Evolutionary conservation across 2,329 filamentous ascomycete species (phyloP).

Genomic region (Botrytis tulipae): DNA sequence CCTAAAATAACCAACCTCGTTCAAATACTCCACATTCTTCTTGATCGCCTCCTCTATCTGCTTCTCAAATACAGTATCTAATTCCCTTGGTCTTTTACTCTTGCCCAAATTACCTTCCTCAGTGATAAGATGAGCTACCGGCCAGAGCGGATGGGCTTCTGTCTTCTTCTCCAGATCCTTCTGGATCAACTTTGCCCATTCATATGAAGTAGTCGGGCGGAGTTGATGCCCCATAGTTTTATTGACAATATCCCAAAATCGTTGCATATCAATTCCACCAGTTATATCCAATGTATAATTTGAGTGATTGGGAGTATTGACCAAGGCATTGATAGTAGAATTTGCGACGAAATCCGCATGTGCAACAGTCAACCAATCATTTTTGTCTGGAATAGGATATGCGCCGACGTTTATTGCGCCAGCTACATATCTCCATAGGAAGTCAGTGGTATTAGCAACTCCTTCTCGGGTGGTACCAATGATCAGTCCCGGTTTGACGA

Average conservation of each 20-base stretch:
- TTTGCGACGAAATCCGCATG: constrained; percentile 7
- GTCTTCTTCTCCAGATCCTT: constrained; percentile 5
- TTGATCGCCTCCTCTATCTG: constrained; percentile 1
- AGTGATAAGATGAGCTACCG: constrained; percentile 11
- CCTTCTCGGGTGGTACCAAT: constrained; percentile 28
- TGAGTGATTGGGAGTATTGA: background rate
- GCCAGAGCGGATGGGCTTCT: constrained; percentile 7
- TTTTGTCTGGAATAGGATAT: constrained; percentile 10
- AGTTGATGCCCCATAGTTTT: background rate
- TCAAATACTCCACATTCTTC: constrained; percentile 18
- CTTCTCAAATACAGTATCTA: background rate
- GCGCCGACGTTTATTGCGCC: constrained; percentile 21
- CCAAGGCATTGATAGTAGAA: constrained; percentile 1
- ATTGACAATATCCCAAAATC: constrained; percentile 11
- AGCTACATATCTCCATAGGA: constrained; percentile 31
- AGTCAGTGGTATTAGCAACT: constrained; percentile 31
- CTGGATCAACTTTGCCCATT: background rate
- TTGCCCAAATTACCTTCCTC: constrained; percentile 9
- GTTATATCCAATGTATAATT: background rate
- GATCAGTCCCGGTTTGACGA: constrained; percentile 30
- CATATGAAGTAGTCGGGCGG: background rate
- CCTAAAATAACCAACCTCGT: constrained; percentile 5
- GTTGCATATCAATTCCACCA: background rate
- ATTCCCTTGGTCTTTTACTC: background rate
- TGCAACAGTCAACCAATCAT: constrained; percentile 16